These are phyloP conservation scores for Rubroboletus pulcherrimus DNA, from an alignment of 768 basidiomycete genomes.

Conservation along the genomic window DNA sequence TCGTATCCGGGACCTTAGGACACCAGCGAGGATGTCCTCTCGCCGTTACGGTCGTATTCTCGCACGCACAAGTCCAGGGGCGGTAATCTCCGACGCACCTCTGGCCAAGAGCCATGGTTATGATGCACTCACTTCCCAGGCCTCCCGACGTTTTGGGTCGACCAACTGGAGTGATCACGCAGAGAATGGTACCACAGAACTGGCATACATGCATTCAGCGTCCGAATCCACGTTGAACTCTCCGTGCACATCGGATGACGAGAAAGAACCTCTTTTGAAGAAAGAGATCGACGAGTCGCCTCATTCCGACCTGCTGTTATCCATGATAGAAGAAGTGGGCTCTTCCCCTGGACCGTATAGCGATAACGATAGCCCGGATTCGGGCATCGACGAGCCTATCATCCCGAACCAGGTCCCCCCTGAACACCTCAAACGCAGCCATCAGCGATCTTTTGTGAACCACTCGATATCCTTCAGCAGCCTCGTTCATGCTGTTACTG, in stretches of 20 bases:
- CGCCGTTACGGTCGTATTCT: constrained; percentile 14
- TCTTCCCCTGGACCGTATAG: neutral
- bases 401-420: neutral
- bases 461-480: constrained; percentile 16
- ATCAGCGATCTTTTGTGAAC: constrained; percentile 11
- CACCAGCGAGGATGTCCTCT: constrained; percentile 13
- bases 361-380: neutral
- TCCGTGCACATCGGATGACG: neutral
- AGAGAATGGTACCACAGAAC: neutral
- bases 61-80: neutral
- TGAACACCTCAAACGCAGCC: neutral
- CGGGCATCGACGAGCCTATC: neutral
- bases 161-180: neutral
- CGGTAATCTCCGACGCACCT: neutral
- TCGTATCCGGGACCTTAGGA: constrained; percentile 13
- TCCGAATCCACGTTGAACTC: constrained; percentile 12
- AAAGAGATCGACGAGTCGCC: constrained; percentile 6
- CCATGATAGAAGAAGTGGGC: constrained; percentile 10
- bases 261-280: constrained; percentile 2
- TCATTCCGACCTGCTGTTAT: constrained; percentile 11
- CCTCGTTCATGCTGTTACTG: constrained; percentile 13
- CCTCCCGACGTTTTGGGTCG: neutral
- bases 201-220: neutral
- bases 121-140: neutral
- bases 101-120: neutral